Evolutionary conservation across 2,329 filamentous ascomycete genomes (phyloP).

Genomic region (Magnaporthiopsis poae): DNA sequence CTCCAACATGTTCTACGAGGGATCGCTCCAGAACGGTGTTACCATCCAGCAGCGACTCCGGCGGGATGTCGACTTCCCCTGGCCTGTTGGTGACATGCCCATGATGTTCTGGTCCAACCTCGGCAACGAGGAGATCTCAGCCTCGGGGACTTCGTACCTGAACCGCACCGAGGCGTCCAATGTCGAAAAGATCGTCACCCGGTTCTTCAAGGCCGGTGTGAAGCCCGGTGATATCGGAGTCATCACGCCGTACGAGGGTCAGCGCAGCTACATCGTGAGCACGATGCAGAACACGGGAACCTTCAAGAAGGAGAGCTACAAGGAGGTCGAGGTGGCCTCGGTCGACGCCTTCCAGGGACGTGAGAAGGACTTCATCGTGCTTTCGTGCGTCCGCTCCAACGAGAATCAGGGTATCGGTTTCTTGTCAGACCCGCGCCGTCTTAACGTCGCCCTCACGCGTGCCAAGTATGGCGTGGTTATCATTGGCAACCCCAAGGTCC

Average conservation of each 20-base stretch:
- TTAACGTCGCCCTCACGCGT: slow-evolving; percentile 93
- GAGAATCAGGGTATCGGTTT: slow-evolving; percentile 99
- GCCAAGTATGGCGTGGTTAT: slow-evolving; percentile 96
- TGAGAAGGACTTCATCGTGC: slow-evolving; percentile 97
- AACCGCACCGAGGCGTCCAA: slow-evolving; percentile 96
- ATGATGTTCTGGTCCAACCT: slow-evolving; percentile 99
- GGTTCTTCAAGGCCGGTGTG: slow-evolving; percentile 98
- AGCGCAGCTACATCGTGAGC: slow-evolving; percentile 94
- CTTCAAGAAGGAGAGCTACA: slow-evolving; percentile 97
- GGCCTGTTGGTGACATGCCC: slow-evolving; percentile 84
- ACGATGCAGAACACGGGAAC: slow-evolving; percentile 98
- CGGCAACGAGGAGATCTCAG: slow-evolving; percentile 94
- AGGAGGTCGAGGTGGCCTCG: slow-evolving; percentile 95
- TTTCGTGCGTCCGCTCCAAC: slow-evolving; percentile 96
- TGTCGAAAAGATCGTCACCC: slow-evolving; percentile 95
- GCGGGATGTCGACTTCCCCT: slow-evolving; percentile 92
- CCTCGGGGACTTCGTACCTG: slow-evolving; percentile 92
- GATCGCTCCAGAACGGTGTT: slow-evolving; percentile 90
- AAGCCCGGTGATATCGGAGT: slow-evolving; percentile 88
- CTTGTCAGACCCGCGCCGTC: slow-evolving; percentile 89
- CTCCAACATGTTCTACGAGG: slow-evolving; percentile 99
- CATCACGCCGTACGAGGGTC: slow-evolving; percentile 96
- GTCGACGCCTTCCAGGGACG: slow-evolving; percentile 97
- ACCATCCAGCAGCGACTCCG: slow-evolving; percentile 80
- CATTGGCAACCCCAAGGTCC: slow-evolving; percentile 90